phyloP scores from a whole-genome alignment of 2,329 filamentous ascomycete genomes.

The Diaporthe vaccinii region DNA sequence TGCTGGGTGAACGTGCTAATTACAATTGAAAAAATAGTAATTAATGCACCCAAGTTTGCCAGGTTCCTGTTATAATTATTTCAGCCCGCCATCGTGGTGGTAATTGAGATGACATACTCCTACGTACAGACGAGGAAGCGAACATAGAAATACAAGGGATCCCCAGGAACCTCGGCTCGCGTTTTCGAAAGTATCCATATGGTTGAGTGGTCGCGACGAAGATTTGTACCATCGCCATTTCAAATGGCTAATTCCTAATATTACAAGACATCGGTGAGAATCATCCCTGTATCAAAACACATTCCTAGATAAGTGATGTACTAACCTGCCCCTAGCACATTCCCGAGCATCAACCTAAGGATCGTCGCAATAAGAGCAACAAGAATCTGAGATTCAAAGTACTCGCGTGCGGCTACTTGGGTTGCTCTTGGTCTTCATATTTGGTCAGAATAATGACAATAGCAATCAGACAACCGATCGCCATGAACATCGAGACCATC shows the following conservation, averaged over 20 bases:
- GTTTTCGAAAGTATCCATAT: conserved; percentile 17
- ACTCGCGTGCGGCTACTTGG: conserved; percentile 4
- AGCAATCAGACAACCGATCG: background rate
- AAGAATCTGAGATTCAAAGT: conserved; percentile 20
- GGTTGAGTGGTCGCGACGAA: conserved; percentile 4
- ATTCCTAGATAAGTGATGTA: background rate
- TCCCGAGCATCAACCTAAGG: conserved; percentile 14
- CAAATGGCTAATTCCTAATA: conserved; percentile 4
- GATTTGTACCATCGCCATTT: conserved; percentile 25
- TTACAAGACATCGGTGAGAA: background rate
- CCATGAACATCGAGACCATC: background rate
- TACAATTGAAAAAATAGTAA: background rate
- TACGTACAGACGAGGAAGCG: background rate
- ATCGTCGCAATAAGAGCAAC: conserved; percentile 21
- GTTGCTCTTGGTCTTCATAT: conserved; percentile 7
- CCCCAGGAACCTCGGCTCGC: conserved; percentile 15
- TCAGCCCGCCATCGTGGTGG: no score
- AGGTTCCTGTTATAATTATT: background rate
- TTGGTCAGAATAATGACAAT: background rate
- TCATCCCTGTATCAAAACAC: background rate
- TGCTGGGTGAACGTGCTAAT: conserved; percentile 18
- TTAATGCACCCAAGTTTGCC: background rate
- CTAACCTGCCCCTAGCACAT: background rate
- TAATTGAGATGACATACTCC: no score
- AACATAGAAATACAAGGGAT: background rate